phyloP scores from a whole-genome alignment of 805 yeast species.

The Spathaspora gorwiae region DNA sequence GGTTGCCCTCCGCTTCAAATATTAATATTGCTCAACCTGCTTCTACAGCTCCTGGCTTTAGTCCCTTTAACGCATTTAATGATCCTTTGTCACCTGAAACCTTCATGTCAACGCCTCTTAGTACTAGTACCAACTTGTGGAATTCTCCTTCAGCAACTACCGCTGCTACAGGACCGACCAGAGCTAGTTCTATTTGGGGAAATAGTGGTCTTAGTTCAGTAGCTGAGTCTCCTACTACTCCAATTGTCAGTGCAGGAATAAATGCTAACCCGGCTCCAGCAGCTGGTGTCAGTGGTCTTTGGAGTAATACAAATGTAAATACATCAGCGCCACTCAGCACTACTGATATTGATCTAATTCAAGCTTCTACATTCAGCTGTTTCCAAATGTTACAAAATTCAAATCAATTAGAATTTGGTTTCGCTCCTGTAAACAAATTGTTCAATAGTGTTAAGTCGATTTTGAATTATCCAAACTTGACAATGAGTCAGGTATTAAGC shows the following conservation, averaged over 20 bases:
- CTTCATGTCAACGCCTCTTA: conserved; percentile 2
- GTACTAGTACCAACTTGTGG: conserved; percentile 8
- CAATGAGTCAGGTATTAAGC: conserved; percentile 28
- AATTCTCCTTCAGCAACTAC: conserved; percentile 7
- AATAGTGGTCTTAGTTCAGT: conserved; percentile 5
- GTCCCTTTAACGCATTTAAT: conserved; percentile 14
- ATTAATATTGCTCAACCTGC: neutral
- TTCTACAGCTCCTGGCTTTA: conserved; percentile 7
- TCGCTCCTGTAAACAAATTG: conserved; percentile 29
- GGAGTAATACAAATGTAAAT: conserved; percentile 7
- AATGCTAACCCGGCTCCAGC: neutral
- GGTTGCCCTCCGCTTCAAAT: neutral
- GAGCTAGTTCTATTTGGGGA: conserved; percentile 32
- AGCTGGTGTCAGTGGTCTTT: neutral
- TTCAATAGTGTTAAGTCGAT: conserved; percentile 28
- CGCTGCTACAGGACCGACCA: conserved; percentile 5
- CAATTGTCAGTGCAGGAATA: conserved; percentile 7
- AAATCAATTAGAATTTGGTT: conserved; percentile 33
- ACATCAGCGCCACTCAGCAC: neutral
- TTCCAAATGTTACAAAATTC: conserved; percentile 30
- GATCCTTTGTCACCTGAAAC: conserved; percentile 4
- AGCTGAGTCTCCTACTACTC: neutral
- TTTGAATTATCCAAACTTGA: conserved; percentile 23
- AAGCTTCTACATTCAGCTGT: conserved; percentile 39
- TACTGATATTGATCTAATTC: conserved; percentile 32